Evolutionary conservation across 176 grass and related monocot genomes (phyloP).

Genomic region (Panicum miliaceum): DNA sequence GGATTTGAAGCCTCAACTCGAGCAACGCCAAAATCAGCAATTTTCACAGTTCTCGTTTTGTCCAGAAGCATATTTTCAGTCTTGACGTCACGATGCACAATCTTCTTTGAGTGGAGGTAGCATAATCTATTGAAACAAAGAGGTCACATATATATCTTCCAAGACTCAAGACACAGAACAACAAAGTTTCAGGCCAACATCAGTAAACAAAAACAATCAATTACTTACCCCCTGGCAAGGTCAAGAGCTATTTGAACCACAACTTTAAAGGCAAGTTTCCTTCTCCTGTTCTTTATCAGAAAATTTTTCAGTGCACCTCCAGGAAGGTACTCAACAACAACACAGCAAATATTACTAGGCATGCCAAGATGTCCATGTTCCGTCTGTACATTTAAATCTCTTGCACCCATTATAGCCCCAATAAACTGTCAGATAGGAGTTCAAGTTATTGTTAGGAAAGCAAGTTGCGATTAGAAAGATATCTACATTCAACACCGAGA

Average conservation of each 20-base stretch:
- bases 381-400: constrained; percentile 92
- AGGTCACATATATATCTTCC: constrained; percentile 15
- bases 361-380: constrained; percentile 91
- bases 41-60: constrained; percentile 92
- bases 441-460: constrained; percentile 46
- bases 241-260: constrained; percentile 91
- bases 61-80: constrained; percentile 99
- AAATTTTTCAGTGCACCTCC: constrained; percentile 98
- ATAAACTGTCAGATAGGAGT: constrained; percentile 72
- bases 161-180: constrained; percentile 28
- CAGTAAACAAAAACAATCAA: neutral
- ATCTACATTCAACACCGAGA: constrained; percentile 40
- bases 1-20: constrained; percentile 99
- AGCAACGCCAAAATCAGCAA: constrained; percentile 99
- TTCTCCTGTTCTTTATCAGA: constrained; percentile 97
- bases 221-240: constrained; percentile 84
- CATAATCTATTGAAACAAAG: constrained; percentile 64
- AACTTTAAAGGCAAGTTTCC: constrained; percentile 95
- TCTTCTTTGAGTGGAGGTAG: constrained; percentile 98
- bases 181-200: constrained; percentile 5
- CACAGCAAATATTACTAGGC: constrained; percentile 87
- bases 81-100: constrained; percentile 96
- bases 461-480: constrained; percentile 24
- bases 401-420: constrained; percentile 91
- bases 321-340: constrained; percentile 93